These are phyloP conservation scores for Aspergillus fijiensis DNA, from an alignment of 2,329 filamentous ascomycete genomes.

Conservation along the genomic window DNA sequence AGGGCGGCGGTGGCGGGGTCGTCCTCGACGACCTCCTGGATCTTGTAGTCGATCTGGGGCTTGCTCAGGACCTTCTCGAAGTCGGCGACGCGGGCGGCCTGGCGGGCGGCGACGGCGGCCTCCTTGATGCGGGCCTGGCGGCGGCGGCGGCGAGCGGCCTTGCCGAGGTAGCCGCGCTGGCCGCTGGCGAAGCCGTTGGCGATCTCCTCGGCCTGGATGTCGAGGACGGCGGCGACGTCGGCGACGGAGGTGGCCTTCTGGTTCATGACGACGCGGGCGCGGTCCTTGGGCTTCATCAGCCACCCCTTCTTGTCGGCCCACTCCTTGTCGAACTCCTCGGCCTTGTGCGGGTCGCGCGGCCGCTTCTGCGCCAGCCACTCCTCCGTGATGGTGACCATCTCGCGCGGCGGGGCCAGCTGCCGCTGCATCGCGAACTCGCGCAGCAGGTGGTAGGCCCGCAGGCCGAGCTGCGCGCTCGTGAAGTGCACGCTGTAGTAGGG, in stretches of 20 bases:
- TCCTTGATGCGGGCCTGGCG: conserved; percentile 30
- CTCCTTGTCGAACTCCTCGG: conserved; percentile 43
- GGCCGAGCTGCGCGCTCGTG: conserved; percentile 50
- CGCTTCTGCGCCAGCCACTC: conserved; percentile 40
- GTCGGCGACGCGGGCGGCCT: conserved; percentile 25
- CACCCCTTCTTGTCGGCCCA: conserved; percentile 43
- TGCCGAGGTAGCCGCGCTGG: conserved; percentile 34
- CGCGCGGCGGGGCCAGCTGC: conserved; percentile 52
- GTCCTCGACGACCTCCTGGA: conserved; percentile 25
- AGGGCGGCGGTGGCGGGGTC: conserved; percentile 21
- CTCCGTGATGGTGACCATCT: conserved; percentile 49
- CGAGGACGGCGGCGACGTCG: conserved; percentile 58
- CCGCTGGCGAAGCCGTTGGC: conserved; percentile 30
- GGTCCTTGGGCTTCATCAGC: conserved; percentile 49
- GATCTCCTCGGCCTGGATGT: conserved; percentile 47
- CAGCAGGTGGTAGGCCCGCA: conserved; percentile 57
- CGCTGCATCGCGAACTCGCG: conserved; percentile 61
- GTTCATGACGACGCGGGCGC: conserved; percentile 59
- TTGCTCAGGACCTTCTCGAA: conserved; percentile 21
- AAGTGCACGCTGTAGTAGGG: conserved; percentile 61
- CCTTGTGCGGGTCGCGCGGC: conserved; percentile 38
- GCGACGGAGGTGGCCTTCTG: conserved; percentile 64
- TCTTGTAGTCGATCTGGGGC: conserved; percentile 26
- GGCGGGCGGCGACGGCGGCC: conserved; percentile 21
- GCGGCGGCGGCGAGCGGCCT: conserved; percentile 31